Evolutionary conservation across 331 rosid genomes (phyloP).

Genomic region (Cucumis variabilis): DNA sequence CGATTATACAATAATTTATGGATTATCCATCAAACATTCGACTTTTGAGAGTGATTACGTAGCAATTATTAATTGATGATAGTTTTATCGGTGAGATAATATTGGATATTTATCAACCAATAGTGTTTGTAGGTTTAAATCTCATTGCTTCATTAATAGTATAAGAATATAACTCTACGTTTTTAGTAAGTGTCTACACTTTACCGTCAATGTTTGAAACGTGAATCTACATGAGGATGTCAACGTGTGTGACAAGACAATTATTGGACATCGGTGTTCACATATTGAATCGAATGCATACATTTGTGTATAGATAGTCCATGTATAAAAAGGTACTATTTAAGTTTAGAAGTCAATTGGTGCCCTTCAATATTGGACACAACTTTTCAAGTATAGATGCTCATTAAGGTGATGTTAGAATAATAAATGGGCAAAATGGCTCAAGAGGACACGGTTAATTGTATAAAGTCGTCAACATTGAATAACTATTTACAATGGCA

Average conservation of each 20-base stretch:
- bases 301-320: not conserved
- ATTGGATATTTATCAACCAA: too few relatives aligned
- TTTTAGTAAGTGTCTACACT: not conserved
- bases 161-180: too few relatives aligned
- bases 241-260: not conserved
- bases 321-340: too few relatives aligned
- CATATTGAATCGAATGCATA: not conserved
- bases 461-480: too few relatives aligned
- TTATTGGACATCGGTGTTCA: too few relatives aligned
- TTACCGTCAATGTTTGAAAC: not conserved
- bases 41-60: too few relatives aligned
- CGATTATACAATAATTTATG: too few relatives aligned
- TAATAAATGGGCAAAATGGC: not conserved
- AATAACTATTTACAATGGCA: too few relatives aligned
- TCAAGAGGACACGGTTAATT: not conserved
- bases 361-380: not conserved
- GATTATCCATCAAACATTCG: too few relatives aligned
- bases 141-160: too few relatives aligned
- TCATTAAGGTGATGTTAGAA: not conserved
- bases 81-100: too few relatives aligned
- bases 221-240: not conserved
- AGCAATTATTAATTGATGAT: too few relatives aligned
- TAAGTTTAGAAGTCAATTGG: not conserved
- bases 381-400: not conserved
- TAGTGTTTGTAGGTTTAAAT: not conserved